Conservation (phyloP, 257 asterid genomes). For the Rehmannia glutinosa region DNA sequence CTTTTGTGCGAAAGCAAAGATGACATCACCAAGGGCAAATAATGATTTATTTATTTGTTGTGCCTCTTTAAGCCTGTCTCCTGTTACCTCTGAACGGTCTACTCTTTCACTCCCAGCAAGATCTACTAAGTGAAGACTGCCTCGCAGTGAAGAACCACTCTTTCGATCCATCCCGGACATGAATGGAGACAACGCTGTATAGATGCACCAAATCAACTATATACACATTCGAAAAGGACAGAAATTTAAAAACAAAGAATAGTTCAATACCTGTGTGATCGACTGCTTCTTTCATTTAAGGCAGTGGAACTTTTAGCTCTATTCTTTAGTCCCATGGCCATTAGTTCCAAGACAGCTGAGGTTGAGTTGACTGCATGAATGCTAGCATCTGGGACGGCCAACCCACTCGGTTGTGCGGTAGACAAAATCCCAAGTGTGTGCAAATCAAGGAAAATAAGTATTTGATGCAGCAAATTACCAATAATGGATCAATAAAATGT, state of each 20-base stretch:
- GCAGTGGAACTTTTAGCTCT: conserved; percentile 90
- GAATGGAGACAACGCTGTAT: conserved; percentile 74
- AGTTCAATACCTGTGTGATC: conserved; percentile 79
- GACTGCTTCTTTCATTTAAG: conserved; percentile 86
- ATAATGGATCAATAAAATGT: not conserved
- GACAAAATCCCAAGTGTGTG: conserved; percentile 85
- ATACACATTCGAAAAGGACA: not conserved
- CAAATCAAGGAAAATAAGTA: conserved; percentile 59
- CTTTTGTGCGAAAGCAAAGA: conserved; percentile 85
- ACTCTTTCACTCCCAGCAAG: conserved; percentile 99
- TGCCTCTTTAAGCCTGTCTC: conserved; percentile 94
- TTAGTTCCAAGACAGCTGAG: conserved; percentile 64
- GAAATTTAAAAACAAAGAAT: not conserved
- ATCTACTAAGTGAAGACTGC: conserved; percentile 98
- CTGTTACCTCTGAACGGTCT: conserved; percentile 95
- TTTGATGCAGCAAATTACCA: not conserved
- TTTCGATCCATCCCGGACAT: conserved; percentile 66
- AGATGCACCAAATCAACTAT: conserved; percentile 2
- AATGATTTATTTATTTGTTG: conserved; percentile 91
- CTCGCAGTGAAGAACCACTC: conserved; percentile 56
- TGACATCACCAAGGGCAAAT: conserved; percentile 97
- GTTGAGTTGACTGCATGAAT: conserved; percentile 57
- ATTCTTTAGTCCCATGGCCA: conserved; percentile 78
- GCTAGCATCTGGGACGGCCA: conserved; percentile 93
- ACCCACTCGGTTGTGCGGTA: conserved; percentile 58